phyloP scores from a whole-genome alignment of 2,329 filamentous ascomycete genomes.

The Ophiosphaerella narmari region DNA sequence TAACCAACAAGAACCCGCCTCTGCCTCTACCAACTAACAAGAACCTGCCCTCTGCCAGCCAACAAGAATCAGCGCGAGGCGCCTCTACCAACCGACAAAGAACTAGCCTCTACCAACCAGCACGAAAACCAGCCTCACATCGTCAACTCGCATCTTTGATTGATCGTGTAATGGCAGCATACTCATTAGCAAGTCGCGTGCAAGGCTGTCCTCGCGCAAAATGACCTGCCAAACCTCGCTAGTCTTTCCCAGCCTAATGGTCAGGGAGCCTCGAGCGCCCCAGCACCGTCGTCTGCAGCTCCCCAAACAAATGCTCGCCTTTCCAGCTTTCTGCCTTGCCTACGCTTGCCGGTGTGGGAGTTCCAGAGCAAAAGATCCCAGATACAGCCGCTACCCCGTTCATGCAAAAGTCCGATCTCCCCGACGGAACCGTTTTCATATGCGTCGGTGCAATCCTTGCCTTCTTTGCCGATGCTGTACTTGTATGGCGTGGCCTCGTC shows the following conservation, averaged over 20 bases:
- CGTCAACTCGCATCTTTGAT: no score
- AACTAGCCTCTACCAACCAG: no score
- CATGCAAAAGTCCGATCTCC: constrained; percentile 83
- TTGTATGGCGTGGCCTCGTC: constrained; percentile 86
- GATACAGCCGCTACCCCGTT: constrained; percentile 84
- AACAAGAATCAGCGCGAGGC: no score
- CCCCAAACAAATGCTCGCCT: constrained; percentile 18
- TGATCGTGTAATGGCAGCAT: no score
- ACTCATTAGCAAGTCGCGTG: no score
- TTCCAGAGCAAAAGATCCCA: constrained; percentile 76
- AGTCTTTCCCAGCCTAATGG: constrained; percentile 29
- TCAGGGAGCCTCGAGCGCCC: constrained; percentile 17
- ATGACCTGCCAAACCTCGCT: constrained; percentile 34
- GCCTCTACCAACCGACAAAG: no score
- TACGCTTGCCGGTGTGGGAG: constrained; percentile 60
- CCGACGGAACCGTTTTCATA: constrained; percentile 96
- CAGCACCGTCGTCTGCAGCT: constrained; percentile 6
- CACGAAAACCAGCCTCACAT: no score
- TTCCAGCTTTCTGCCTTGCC: constrained; percentile 53
- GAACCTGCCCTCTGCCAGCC: no score
- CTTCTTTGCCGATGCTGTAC: constrained; percentile 77
- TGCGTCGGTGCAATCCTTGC: constrained; percentile 87
- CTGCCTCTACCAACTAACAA: no score
- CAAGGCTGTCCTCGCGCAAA: constrained; percentile 43
- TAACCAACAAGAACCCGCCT: no score